Percentiles rank a stretch among this genome's conserved stretches.
These are phyloP conservation scores for Mucor lusitanicus DNA, from an alignment of 371 early-diverging fungal species.

Conservation along the genomic window DNA sequence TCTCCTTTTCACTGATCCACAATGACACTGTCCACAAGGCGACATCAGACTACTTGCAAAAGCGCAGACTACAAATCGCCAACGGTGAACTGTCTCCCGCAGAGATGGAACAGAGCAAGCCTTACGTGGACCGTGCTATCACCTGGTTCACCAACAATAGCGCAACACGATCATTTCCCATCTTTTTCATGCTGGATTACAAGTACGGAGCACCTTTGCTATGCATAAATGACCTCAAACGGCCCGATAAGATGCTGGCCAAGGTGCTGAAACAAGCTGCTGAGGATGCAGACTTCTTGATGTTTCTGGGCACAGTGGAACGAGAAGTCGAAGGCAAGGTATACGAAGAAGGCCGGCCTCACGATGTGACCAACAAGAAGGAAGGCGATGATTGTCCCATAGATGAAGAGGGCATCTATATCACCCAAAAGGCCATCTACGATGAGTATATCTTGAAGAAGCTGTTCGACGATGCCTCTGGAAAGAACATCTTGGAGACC, in stretches of 20 bases:
- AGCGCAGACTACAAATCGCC: background rate
- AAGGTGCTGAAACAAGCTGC: background rate
- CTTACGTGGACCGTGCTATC: background rate
- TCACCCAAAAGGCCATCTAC: background rate
- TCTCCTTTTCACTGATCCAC: background rate
- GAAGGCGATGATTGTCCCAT: background rate
- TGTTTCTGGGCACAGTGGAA: slow-evolving; percentile 3
- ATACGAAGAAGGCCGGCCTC: background rate
- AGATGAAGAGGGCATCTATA: slow-evolving; percentile 14
- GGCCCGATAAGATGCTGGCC: background rate
- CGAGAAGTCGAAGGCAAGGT: background rate
- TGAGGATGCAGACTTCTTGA: background rate
- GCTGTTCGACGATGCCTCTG: background rate
- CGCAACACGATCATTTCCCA: background rate
- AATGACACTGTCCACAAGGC: background rate
- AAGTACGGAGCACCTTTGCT: background rate
- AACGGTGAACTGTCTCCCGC: background rate
- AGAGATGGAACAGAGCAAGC: background rate
- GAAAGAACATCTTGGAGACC: background rate
- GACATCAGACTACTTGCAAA: background rate
- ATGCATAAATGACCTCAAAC: background rate
- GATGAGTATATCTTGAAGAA: background rate
- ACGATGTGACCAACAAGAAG: background rate
- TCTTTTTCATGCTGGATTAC: slow-evolving; percentile 6
- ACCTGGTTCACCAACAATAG: background rate